Base-by-base conservation (phyloP, 768 basidiomycete species). In the Termitomyces sp. region DNA sequence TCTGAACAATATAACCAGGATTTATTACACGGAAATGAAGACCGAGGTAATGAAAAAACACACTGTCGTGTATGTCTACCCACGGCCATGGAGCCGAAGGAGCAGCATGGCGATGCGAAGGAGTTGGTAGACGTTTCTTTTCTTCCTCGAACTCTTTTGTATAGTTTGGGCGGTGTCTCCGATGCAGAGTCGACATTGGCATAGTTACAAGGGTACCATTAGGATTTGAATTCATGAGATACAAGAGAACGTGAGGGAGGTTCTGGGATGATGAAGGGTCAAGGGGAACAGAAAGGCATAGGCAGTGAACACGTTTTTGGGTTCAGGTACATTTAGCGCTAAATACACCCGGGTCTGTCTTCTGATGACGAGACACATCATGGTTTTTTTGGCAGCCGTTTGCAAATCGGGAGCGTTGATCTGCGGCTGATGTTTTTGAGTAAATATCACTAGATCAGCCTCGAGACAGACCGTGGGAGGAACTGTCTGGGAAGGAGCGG, bases 31-130 rank as follows among this genome's bases (percentile, higher is more conserved):
- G 43, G 35, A 17, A 43, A 28, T 37, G 42, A 30, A 48, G 23
- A 28, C 26, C 1, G 35, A 49, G 56, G 38, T 55, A 11, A 38
- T 42, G 28, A 41, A 54, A 10, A 21, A 52, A 31, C 64, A 37
- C 54, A 75, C 76, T 62, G 54, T 78, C 74, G 6, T 69, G 63
- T 40, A 75, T 70, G 60, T 77, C 73, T 10, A 77, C 63, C 76
- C 77, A 77, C 9, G 77, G 77, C 77, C 75, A 77, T 8, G 77
- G 76, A 3, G 77, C 75, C 10, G 77, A 78, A 54, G 77, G 76
- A 1, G 74, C 71, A 19, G 76, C 75, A 66, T 78, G 75, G 49
- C 77, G 70, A 62, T 77, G 73, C n/a, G 75, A 73, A 5, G 77
- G 75, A 9, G 71, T 65, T 8, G 70, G 66, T 38, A 73, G 53